phyloP scores from a whole-genome alignment of 1,284 basidiomycete species.

The Pholiota adiposa region DNA sequence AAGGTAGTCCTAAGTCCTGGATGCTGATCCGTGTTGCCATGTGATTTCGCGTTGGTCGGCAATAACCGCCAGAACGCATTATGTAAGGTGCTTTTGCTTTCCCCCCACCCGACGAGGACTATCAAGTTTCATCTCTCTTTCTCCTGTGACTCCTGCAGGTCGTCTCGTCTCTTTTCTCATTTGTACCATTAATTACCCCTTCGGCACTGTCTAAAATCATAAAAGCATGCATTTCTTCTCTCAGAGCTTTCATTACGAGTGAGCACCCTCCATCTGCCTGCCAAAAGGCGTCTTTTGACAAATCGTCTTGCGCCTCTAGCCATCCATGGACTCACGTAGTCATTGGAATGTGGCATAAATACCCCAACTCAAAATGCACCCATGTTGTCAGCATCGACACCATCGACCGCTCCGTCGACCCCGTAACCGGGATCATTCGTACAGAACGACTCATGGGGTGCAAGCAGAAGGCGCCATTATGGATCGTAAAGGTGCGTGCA shows the following conservation, averaged over 20 bases:
- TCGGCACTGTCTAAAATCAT: slow-evolving; percentile 20
- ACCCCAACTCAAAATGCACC: slow-evolving; percentile 91
- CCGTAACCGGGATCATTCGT: slow-evolving; percentile 83
- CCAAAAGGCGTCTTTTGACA: slow-evolving; percentile 19
- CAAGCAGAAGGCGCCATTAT: slow-evolving; percentile 82
- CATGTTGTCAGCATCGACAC: slow-evolving; percentile 94
- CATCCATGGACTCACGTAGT: slow-evolving; percentile 88
- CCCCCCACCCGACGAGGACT: slow-evolving; percentile 22
- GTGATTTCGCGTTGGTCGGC: slow-evolving; percentile 20
- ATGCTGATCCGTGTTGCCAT: no score
- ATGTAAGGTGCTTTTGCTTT: slow-evolving; percentile 20
- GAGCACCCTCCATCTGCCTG: slow-evolving; percentile 31
- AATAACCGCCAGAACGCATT: slow-evolving; percentile 17
- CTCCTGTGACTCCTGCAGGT: slow-evolving; percentile 4
- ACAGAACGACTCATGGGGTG: slow-evolving; percentile 87
- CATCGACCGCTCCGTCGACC: slow-evolving; percentile 81
- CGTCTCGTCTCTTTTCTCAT: slow-evolving; percentile 16
- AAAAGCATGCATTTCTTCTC: slow-evolving; percentile 74
- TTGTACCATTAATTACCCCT: slow-evolving; percentile 21
- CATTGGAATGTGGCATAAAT: slow-evolving; percentile 93
- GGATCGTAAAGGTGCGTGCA: slow-evolving; percentile 79
- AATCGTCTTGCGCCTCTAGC: slow-evolving; percentile 42
- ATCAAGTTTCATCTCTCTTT: slow-evolving; percentile 13
- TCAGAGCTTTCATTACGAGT: slow-evolving; percentile 77
- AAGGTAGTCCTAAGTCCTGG: no score